Evolutionary conservation across 495 filamentous ascomycete species (phyloP).

Genomic region (Chaetomidium leptoderma): DNA sequence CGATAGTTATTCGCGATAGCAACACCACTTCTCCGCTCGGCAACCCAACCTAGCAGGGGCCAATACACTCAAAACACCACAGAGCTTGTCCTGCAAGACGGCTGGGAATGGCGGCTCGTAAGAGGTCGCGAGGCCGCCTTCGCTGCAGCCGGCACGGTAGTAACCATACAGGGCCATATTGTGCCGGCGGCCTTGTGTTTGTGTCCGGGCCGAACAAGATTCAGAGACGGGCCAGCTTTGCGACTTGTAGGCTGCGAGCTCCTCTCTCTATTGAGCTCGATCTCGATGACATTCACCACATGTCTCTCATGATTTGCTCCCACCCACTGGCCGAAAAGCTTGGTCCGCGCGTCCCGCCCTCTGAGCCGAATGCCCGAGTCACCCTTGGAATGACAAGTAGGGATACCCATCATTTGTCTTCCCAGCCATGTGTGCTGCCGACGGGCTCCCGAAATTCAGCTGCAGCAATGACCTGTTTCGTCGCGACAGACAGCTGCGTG

Average conservation of each 20-base stretch:
- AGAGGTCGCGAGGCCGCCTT: not conserved
- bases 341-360: conserved; percentile 6
- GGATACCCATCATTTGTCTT: not conserved
- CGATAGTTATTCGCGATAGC: not conserved
- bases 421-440: conserved; percentile 8
- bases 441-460: not conserved
- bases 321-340: not conserved
- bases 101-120: not conserved
- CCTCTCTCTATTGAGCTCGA: not conserved
- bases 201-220: conserved; percentile 2
- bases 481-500: conserved; percentile 11
- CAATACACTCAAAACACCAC: not conserved
- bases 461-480: conserved; percentile 5
- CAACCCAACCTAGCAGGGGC: not conserved
- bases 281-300: not conserved
- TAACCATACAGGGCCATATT: not conserved
- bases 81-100: not conserved
- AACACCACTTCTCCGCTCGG: not conserved
- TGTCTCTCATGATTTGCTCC: not conserved
- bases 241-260: not conserved
- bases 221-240: not conserved
- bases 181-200: not conserved
- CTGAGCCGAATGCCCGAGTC: not conserved
- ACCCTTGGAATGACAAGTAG: not conserved
- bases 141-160: not conserved